phyloP scores from a whole-genome alignment of 2,329 filamentous ascomycete species.

The Phialocephala subalpina region DNA sequence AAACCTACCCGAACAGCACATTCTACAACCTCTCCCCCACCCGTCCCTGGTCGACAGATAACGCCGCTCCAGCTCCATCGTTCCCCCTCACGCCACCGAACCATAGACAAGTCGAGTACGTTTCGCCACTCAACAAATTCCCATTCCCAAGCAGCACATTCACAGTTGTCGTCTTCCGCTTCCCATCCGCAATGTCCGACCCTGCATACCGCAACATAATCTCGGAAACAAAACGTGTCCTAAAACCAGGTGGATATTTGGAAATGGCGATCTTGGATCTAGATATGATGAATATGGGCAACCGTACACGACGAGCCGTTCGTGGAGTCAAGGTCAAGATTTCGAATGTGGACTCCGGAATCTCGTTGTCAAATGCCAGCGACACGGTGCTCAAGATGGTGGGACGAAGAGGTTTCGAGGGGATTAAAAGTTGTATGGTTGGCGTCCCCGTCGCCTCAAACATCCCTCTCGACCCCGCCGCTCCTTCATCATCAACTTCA shows the following conservation, averaged over 20 bases:
- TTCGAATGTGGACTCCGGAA: slow-evolving; percentile 64
- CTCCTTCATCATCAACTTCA: slow-evolving; percentile 6
- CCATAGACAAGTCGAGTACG: slow-evolving; percentile 77
- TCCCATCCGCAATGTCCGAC: slow-evolving; percentile 74
- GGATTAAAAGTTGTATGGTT: slow-evolving; percentile 79
- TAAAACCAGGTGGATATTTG: slow-evolving; percentile 81
- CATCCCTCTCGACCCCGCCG: slow-evolving; percentile 42
- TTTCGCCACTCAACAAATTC: slow-evolving; percentile 65
- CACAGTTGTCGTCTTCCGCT: slow-evolving; percentile 78
- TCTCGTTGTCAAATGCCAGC: slow-evolving; percentile 66
- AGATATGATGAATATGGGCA: slow-evolving; percentile 85
- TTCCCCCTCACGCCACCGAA: slow-evolving; percentile 70
- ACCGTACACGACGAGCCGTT: slow-evolving; percentile 71
- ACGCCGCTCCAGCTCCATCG: slow-evolving; percentile 49
- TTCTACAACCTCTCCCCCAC: slow-evolving; percentile 78
- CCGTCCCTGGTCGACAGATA: slow-evolving; percentile 55
- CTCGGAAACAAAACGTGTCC: slow-evolving; percentile 77
- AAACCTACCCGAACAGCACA: slow-evolving; percentile 77
- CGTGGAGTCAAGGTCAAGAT: slow-evolving; percentile 76
- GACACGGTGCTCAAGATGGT: slow-evolving; percentile 72
- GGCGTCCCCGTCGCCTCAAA: slow-evolving; percentile 75
- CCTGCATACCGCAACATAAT: slow-evolving; percentile 74
- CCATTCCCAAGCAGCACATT: slow-evolving; percentile 82
- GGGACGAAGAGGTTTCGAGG: slow-evolving; percentile 73
- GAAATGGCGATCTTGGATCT: slow-evolving; percentile 81